Evolutionary conservation across 1,284 basidiomycete species (phyloP), one percentile per base, ranked within the genome.

Genomic region (Fomitopsis betulina): DNA sequence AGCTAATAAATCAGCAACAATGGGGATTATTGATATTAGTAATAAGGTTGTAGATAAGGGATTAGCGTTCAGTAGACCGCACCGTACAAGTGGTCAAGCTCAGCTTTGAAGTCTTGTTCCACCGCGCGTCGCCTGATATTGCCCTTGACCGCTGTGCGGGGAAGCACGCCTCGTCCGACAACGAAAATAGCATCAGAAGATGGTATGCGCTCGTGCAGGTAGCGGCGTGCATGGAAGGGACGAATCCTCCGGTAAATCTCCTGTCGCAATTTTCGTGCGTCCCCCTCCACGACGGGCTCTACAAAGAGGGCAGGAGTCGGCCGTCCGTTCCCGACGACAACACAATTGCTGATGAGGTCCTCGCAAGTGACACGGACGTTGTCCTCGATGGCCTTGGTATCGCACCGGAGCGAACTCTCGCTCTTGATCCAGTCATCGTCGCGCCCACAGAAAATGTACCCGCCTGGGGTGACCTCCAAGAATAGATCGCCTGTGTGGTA

Each of bases 381-480:
- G 62, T 89, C 87, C 70, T 89, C 87, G 61, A 90, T 88, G 17
- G 87, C 79, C 79, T 85, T 88, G 49, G 87, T 88, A 65, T 90
- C 86, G 65, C 87, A 89, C 39, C 85, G 79, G 59, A 88, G 73
- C 63, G 87, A 86, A 68, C 81, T 87, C 66, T 87, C 83, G 43
- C 83, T 86, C 73, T 89, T 89, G 69, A 90, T 89, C 87, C 87
- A 90, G 68, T 90, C 87, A 61, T 89, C 87, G 61, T 88, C 82
- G 43, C 87, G 79, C 17, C 87, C 87, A 52, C 84, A 79, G 66
- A 81, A 87, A 32, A 82, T 67, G 69, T 84, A 90, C 60, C 71
- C 72, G 0, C 84, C 84, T 1, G 81, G 76, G 1, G 72, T 59
- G 35, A 78, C 73, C 67, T 87, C 81, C 62, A 83, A 76, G 76